Evolutionary conservation across 1,139 yeast species (phyloP), one percentile per base, ranked within the genome.

Genomic region (Pichia sp.): DNA sequence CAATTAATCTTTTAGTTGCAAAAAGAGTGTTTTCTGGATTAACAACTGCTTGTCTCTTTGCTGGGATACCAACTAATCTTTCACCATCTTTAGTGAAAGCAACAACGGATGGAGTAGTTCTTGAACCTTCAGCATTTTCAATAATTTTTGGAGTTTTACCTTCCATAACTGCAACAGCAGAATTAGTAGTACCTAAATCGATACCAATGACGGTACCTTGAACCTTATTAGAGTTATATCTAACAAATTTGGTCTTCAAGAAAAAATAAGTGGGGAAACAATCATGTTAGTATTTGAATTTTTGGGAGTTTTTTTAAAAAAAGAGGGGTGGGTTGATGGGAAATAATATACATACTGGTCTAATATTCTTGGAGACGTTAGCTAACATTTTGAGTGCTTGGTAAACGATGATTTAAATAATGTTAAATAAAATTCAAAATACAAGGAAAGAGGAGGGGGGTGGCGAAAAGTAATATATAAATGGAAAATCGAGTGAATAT

Each of bases 151-250:
- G 97, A 51, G 83, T 72, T 71, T 87, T 86, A 67, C 98, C 98
- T 71, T 87, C 95, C 96, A 92, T 90, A 56, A 92, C 74, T 52
- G 98, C 98, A 55, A 92, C 98, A 50, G 98, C 97, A 48, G 98
- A 92, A 80, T 92, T 92, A 70, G 97, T 92, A 69, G 97, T 92
- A 74, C 98, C 98, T 68, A 92, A 79, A 74, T 92, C 98, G 66
- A 92, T 90, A 77, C 98, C 98, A 64, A 92, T 90, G 51, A 92
- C 97, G 61, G 90, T 77, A 48, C 89, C 89, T 59, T 71, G 71
- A 37, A 71, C 74, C 57, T 72, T 72, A 51, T 66, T 59, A 66
- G 83, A 62, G 68, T 74, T 70, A 68, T 69, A 69, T 74, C 83
- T 80, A 57, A 71, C 66, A 28, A 39, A 45, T 40, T 40, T 40